Conservation (phyloP, 192 early-diverging fungal species). For the Backusella luteola region DNA sequence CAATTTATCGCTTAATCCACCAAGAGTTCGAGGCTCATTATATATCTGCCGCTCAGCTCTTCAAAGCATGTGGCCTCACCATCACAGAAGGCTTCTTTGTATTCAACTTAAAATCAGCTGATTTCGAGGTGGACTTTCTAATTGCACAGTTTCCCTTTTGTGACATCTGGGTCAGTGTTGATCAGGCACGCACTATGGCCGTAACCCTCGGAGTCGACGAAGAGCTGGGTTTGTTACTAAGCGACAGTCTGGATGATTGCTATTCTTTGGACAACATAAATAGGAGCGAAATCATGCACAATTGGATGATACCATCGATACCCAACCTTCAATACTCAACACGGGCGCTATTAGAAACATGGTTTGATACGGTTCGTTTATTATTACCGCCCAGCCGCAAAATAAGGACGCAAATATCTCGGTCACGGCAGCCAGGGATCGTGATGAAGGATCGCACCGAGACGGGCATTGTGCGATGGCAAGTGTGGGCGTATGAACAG, state of each 20-base stretch:
- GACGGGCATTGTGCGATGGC: slow-evolving; percentile 30
- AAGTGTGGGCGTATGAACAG: slow-evolving; percentile 31
- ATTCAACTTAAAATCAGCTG: slow-evolving; percentile 18
- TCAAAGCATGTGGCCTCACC: slow-evolving; percentile 31
- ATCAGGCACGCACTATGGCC: slow-evolving; percentile 27
- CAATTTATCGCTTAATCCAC: slow-evolving; percentile 32
- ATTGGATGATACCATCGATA: slow-evolving; percentile 29
- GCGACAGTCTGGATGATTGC: not conserved
- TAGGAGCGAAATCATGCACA: slow-evolving; percentile 30
- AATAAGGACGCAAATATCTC: slow-evolving; percentile 28
- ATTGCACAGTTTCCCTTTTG: slow-evolving; percentile 28
- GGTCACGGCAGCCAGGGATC: slow-evolving; percentile 18
- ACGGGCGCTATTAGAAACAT: slow-evolving; percentile 22
- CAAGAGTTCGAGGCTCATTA: slow-evolving; percentile 22
- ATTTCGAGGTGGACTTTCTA: slow-evolving; percentile 31
- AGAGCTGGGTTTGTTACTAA: slow-evolving; percentile 8
- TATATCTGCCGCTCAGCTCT: slow-evolving; percentile 32
- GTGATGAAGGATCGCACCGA: slow-evolving; percentile 33
- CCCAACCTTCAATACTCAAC: slow-evolving; percentile 29
- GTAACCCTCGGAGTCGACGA: slow-evolving; percentile 17
- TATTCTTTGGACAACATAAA: slow-evolving; percentile 24
- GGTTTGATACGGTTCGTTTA: slow-evolving; percentile 8
- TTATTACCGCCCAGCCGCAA: slow-evolving; percentile 13
- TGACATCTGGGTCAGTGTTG: slow-evolving; percentile 30
- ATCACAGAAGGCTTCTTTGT: slow-evolving; percentile 31